phyloP scores from a whole-genome alignment of 148 eudicot genomes.

The Rhododendron kiyosumense region DNA sequence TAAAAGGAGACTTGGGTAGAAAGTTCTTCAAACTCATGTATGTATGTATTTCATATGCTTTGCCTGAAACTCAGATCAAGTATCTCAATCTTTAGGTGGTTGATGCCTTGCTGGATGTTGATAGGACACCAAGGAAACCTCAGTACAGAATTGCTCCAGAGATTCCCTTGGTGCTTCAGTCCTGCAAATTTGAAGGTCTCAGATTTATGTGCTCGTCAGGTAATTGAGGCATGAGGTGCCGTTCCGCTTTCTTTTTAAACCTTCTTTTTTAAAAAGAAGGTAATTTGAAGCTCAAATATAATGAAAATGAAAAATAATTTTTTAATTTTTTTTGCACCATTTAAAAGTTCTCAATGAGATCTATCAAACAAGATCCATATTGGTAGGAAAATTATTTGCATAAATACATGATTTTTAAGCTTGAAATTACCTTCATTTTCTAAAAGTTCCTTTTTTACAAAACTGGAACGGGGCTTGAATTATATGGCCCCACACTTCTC shows the following conservation, averaged over 20 bases:
- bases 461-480: background rate
- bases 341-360: too few relatives aligned
- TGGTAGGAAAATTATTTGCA: too few relatives aligned
- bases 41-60: background rate
- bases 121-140: slow-evolving; percentile 72
- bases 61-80: slow-evolving; percentile 9
- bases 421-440: too few relatives aligned
- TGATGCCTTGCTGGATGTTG: slow-evolving; percentile 72
- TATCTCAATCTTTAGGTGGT: slow-evolving; percentile 50
- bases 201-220: slow-evolving; percentile 66
- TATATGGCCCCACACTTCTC: background rate
- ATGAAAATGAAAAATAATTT: too few relatives aligned
- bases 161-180: slow-evolving; percentile 79
- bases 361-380: too few relatives aligned
- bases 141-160: slow-evolving; percentile 86
- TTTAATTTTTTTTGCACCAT: too few relatives aligned
- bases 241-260: too few relatives aligned
- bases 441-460: too few relatives aligned
- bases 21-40: background rate
- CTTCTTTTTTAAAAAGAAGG: too few relatives aligned
- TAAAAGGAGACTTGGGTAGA: background rate
- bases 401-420: too few relatives aligned
- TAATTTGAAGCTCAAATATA: too few relatives aligned
- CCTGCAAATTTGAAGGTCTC: slow-evolving; percentile 79
- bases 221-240: slow-evolving; percentile 15